Conservation (phyloP, 192 early-diverging fungal genomes). For the Entrophospora sp. region DNA sequence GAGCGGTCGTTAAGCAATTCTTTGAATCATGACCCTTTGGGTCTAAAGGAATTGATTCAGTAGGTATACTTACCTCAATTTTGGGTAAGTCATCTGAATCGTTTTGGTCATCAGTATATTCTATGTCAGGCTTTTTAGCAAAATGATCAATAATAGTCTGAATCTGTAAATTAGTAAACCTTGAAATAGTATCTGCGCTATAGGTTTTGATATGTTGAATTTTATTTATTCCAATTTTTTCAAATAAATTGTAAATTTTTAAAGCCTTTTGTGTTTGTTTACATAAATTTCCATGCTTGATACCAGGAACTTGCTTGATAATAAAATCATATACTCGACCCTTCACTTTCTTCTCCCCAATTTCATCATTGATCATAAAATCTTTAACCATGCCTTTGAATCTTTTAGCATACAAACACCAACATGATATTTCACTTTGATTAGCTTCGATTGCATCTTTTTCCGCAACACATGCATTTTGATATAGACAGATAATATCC, state of each 20-base stretch:
- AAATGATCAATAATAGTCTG: background rate
- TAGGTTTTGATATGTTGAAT: background rate
- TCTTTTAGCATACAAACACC: background rate
- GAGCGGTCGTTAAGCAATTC: too few relatives aligned
- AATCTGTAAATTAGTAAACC: too few relatives aligned
- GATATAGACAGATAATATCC: too few relatives aligned
- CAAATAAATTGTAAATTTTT: background rate
- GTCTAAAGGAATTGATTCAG: background rate
- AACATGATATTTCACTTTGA: too few relatives aligned
- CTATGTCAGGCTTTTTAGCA: constrained; percentile 2
- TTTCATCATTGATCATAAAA: background rate
- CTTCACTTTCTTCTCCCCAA: background rate
- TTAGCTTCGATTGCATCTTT: too few relatives aligned
- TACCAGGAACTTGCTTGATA: background rate
- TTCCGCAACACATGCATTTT: too few relatives aligned
- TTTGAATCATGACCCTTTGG: too few relatives aligned
- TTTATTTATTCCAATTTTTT: background rate
- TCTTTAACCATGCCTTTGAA: background rate
- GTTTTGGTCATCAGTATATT: background rate
- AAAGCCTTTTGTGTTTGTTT: background rate
- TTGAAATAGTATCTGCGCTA: background rate
- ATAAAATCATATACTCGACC: constrained; percentile 6
- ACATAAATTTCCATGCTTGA: background rate
- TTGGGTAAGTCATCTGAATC: constrained; percentile 14
- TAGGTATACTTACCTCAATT: background rate